Conservation (phyloP, 768 basidiomycete species). For the Naganishia kalamii region DNA sequence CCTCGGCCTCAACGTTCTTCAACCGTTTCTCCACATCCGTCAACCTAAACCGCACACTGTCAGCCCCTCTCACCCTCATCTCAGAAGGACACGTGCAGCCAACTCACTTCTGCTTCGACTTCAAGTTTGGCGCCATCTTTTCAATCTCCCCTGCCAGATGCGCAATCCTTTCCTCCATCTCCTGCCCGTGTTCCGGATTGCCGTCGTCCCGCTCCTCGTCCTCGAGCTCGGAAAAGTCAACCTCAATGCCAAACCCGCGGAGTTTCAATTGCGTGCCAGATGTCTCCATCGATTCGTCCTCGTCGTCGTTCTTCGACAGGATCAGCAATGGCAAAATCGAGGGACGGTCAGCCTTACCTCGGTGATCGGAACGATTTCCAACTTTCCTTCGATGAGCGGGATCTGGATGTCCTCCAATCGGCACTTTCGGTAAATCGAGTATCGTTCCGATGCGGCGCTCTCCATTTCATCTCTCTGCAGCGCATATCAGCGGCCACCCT, state of each 20-base stretch:
- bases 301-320: slow-evolving; percentile 11
- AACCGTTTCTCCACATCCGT: slow-evolving; percentile 61
- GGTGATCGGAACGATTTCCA: slow-evolving; percentile 88
- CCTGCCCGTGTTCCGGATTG: slow-evolving; percentile 28
- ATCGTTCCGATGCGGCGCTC: slow-evolving; percentile 74
- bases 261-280: background rate
- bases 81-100: too few relatives aligned
- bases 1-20: slow-evolving; percentile 81
- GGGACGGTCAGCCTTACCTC: slow-evolving; percentile 56
- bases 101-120: slow-evolving; percentile 78
- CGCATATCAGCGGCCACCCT: background rate
- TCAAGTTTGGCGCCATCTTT: slow-evolving; percentile 91
- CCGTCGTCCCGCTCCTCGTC: slow-evolving; percentile 47
- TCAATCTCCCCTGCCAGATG: slow-evolving; percentile 76
- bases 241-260: slow-evolving; percentile 61
- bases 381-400: slow-evolving; percentile 61
- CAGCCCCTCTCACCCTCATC: too few relatives aligned
- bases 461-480: slow-evolving; percentile 81
- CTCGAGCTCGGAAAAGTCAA: background rate
- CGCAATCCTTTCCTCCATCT: slow-evolving; percentile 65
- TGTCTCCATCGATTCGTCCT: too few relatives aligned
- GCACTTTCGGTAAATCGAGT: slow-evolving; percentile 81
- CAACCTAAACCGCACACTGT: slow-evolving; percentile 55
- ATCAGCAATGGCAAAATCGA: background rate
- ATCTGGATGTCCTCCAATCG: slow-evolving; percentile 84